Evolutionary conservation across 1,284 basidiomycete genomes (phyloP), one percentile per base, ranked within the genome.

Genomic region (Pholiota adiposa): DNA sequence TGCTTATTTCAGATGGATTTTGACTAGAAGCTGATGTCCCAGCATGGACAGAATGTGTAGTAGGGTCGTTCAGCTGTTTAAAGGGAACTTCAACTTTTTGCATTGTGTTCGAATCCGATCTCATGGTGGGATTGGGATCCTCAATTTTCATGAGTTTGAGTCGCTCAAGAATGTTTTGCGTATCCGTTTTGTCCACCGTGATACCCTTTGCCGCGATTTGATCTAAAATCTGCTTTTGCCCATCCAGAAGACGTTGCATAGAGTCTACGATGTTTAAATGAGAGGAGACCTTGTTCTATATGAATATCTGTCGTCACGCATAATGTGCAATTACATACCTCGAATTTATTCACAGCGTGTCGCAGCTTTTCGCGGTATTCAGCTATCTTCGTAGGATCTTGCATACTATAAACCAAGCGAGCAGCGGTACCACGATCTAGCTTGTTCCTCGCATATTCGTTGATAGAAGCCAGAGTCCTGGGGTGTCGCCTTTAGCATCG

Each of bases 351-450:
- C n/a, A 59, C 52, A 16, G 58, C 52, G 9, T 21, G 11, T 12
- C 34, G 43, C 21, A 59, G 21, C n/a, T 41, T 43, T 7, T 36
- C 23, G 18, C 52, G 58, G 19, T 54, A 59, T 29, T 59, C 58
- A 4, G 19, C 25, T 44, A 54, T 59, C 46, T 59, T 54, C n/a
- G 44, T 19, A 1, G n/a, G n/a, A 29, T 59, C 58, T 9, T 41
- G 31, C 7, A 19, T 50, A 27, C 51, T 59, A 11, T 27, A 49
- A 3, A 50, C 34, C 16, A 27, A 34, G 18, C 41, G 41, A 18
- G 7, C 23, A n/a, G 18, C 16, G 8, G 9, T 21, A 33, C 31
- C 14, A 7, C 53, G 43, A 16, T 44, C 29, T 9, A 46, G 12
- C 31, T 36, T 55, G 19, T 19, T 19, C 43, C n/a, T 25, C 29